These are phyloP conservation scores for Lipomyces japonicus DNA, from an alignment of 805 yeast species.

Conservation along the genomic window DNA sequence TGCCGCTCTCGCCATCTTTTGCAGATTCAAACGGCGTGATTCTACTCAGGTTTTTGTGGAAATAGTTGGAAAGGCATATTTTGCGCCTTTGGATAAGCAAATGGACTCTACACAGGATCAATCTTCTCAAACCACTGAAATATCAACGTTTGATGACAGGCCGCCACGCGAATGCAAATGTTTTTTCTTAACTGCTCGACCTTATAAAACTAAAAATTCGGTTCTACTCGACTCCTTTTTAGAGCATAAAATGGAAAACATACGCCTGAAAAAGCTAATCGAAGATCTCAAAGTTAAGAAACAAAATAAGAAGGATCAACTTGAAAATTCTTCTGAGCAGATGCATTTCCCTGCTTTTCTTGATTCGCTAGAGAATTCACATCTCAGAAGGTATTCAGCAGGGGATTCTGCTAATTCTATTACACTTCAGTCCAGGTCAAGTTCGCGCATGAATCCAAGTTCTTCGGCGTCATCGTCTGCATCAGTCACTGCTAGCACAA, in stretches of 20 bases:
- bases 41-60: constrained; percentile 11
- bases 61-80: constrained; percentile 17
- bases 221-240: constrained; percentile 22
- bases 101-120: no score
- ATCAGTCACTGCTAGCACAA: neutral
- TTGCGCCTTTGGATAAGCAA: no score
- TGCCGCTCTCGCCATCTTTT: constrained; percentile 9
- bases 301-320: neutral
- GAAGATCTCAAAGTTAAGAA: constrained; percentile 2
- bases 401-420: neutral
- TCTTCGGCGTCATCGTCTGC: constrained; percentile 1
- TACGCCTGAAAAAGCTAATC: constrained; percentile 18
- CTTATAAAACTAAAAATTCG: constrained; percentile 6
- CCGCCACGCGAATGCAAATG: constrained; percentile 20
- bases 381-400: constrained; percentile 4
- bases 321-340: neutral
- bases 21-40: constrained; percentile 11
- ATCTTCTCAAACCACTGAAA: no score
- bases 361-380: neutral
- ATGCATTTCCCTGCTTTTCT: neutral
- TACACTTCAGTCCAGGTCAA: neutral
- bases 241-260: constrained; percentile 24
- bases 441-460: constrained; percentile 1
- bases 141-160: neutral
- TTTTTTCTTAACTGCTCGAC: constrained; percentile 26